phyloP scores from a whole-genome alignment of 2,329 filamentous ascomycete species.

The Daldinia sp. region DNA sequence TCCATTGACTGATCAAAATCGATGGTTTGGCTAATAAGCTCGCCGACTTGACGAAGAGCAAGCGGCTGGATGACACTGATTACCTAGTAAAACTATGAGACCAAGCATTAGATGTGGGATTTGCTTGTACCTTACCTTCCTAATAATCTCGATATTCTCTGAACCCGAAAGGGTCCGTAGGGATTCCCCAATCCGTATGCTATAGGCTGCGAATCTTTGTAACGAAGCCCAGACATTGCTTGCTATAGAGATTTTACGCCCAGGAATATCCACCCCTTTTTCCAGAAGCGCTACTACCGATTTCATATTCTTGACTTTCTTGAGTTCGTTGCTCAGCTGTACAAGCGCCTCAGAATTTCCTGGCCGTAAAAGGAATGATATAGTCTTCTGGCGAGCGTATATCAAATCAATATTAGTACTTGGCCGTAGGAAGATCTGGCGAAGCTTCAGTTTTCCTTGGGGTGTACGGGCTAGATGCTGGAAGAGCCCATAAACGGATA shows the following conservation, averaged over 20 bases:
- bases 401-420: constrained; percentile 77
- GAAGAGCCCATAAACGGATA: constrained; percentile 88
- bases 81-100: constrained; percentile 33
- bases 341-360: constrained; percentile 72
- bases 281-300: constrained; percentile 75
- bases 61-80: constrained; percentile 70
- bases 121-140: constrained; percentile 58
- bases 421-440: constrained; percentile 85
- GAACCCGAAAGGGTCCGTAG: constrained; percentile 69
- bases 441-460: constrained; percentile 80
- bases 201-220: constrained; percentile 75
- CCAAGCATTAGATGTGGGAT: neutral
- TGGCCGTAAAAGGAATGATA: constrained; percentile 73
- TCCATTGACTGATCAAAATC: constrained; percentile 83
- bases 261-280: constrained; percentile 76
- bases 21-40: constrained; percentile 77
- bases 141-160: constrained; percentile 63
- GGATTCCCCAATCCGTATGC: constrained; percentile 75
- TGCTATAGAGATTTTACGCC: constrained; percentile 65
- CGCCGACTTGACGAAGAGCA: constrained; percentile 69
- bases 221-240: constrained; percentile 81
- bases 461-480: constrained; percentile 78
- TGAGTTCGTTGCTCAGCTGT: constrained; percentile 71
- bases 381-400: constrained; percentile 75
- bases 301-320: constrained; percentile 81